Base-by-base conservation (phyloP, 2,329 filamentous ascomycete species). In the Cordyceps farinosa region DNA sequence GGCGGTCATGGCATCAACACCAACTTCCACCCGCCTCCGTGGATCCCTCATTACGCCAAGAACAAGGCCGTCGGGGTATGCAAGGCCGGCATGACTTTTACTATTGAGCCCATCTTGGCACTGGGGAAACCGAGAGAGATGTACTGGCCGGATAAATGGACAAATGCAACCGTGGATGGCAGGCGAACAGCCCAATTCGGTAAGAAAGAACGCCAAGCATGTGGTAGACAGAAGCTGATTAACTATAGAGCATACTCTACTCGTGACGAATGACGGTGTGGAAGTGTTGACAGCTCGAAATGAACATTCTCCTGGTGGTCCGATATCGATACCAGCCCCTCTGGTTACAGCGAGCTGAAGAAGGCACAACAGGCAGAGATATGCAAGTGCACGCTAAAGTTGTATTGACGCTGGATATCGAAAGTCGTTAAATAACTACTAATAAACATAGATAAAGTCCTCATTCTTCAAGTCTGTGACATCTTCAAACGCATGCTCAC, bases 91-190 rank as follows among this genome's bases (percentile, higher is more conserved):
- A 97, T 97, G 92, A 96, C 92, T 67, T 99, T 99, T 72, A 99
- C 95, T 0, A 99, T 99, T 65, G 95, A 99, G 79, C 95, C 95
- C 13, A 99, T 99, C 94, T 93, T 99, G 73, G 92, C 92, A 42
- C 77, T 97, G 61, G 95, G 95, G 62, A 93, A 91, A 65, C 90
- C 96, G 76, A 87, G 87, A 66, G 95, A 99, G 73, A 90, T 95
- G 74, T 98, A 92, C 0, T 99, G 95, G 95, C 95, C 95, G 0
- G 95, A 99, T 74, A 92, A 98, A 79, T 99, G 95, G 95, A 99
- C 95, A 1, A 97, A 92, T 76, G 91, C 91, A 5, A 99, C 95
- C 0, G 85, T 88, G 62, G 95, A 99, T 74, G 95, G 95, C 56
- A 90, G 90, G 76, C 82, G 86, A 73, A 97, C 93, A 22, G 95